Evolutionary conservation across 129 eudicot species (phyloP), one percentile per base, ranked within the genome.

Genomic region (Gnaphalium uliginosum): DNA sequence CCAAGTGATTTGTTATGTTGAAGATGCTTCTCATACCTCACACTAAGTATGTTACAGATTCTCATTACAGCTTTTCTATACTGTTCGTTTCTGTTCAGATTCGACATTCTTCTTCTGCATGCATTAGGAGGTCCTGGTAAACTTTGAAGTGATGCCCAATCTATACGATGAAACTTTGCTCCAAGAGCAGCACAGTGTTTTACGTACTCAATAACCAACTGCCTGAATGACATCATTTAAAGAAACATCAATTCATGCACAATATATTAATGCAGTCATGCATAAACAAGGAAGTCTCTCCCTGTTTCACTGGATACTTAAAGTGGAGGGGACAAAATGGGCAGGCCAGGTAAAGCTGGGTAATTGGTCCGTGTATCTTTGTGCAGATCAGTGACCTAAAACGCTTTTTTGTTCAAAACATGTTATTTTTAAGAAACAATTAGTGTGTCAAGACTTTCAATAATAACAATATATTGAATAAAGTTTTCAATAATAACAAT

Each of bases 151-250:
- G 88, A 66, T 48, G 81, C 67, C 98, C 98, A 94, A 67, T 85
- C 90, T 32, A 83, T 75, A 66, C 97, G 90, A 63, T 86, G 86
- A 76, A 79, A 89, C 23, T 87, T 86, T 58, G 91, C 93, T 41
- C 98, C 98, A 48, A 76, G 96, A 73, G 79, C 79, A 71, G 88
- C 97, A 58, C 98, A 92, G 81, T 89, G 75, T 84, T 87, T 89
- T 62, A 73, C 90, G 76, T 87, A 94, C 74, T 78, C 89, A 32
- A 89, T 87, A 81, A 94, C 82, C 91, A 94, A 79, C 76, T 82
- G 87, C 80, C 98, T 94, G 87, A 68, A 35, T 72, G 29, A 73
- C 22, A 73, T 43, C 69, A 79, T 66, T 8, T 19, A 73, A 21
- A 41, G 46, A 41, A 11, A 32, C 5, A 69, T 39, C 57, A 35